A percentile compares a stretch with the other conserved stretches of the same genome.
phyloP scores from a whole-genome alignment of 1,284 basidiomycete species.

The Marasmius tenuissimus region DNA sequence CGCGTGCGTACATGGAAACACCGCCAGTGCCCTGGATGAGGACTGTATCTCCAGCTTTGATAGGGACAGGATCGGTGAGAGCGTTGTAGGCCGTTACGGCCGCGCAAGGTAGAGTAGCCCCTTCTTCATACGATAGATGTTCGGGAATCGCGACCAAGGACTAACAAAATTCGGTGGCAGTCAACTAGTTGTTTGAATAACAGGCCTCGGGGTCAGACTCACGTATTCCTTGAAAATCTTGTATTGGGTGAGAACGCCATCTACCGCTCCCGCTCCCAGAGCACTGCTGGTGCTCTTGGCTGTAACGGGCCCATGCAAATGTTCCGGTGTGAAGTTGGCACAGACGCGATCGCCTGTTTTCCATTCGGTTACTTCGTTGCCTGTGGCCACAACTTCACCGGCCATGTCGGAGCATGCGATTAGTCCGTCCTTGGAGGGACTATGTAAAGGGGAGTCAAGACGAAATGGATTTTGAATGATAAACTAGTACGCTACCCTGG shows the following conservation, averaged over 20 bases:
- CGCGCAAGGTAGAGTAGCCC: slow-evolving; percentile 44
- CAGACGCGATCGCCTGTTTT: slow-evolving; percentile 57
- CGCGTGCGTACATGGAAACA: slow-evolving; percentile 46
- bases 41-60: slow-evolving; percentile 48
- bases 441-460: neutral
- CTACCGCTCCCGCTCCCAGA: slow-evolving; percentile 44
- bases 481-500: neutral
- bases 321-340: slow-evolving; percentile 41
- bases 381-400: slow-evolving; percentile 57
- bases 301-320: slow-evolving; percentile 41
- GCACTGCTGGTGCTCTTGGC: slow-evolving; percentile 28
- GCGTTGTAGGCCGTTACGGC: slow-evolving; percentile 35
- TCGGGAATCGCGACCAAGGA: slow-evolving; percentile 42
- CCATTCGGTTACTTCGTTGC: slow-evolving; percentile 50
- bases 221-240: slow-evolving; percentile 44
- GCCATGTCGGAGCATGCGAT: slow-evolving; percentile 64
- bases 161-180: no score
- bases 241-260: slow-evolving; percentile 60
- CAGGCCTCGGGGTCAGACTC: no score
- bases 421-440: slow-evolving; percentile 24
- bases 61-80: slow-evolving; percentile 39
- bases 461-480: neutral
- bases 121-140: slow-evolving; percentile 52
- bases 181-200: no score
- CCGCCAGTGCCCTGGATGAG: slow-evolving; percentile 60